Conservation (phyloP, 1,139 yeast species). For the Hyphopichia pseudoburtonii region DNA sequence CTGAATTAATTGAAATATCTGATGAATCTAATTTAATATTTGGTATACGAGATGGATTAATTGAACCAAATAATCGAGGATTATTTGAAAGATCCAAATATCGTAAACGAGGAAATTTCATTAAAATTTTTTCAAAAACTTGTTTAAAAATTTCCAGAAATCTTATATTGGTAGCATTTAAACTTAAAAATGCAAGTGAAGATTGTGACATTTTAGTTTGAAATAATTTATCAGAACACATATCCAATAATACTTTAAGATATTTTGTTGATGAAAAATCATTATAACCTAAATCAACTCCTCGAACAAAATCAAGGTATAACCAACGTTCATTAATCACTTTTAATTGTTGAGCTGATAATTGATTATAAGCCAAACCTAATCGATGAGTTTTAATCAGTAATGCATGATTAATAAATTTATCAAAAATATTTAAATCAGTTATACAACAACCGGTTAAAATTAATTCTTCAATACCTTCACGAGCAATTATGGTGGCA, state of each 20-base stretch:
- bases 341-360: slow-evolving; percentile 50
- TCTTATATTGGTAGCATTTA: slow-evolving; percentile 63
- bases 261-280: slow-evolving; percentile 47
- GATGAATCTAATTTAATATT: neutral
- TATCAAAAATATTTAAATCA: slow-evolving; percentile 53
- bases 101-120: slow-evolving; percentile 51
- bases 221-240: slow-evolving; percentile 18
- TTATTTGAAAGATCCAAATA: slow-evolving; percentile 72
- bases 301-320: slow-evolving; percentile 39
- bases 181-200: slow-evolving; percentile 58
- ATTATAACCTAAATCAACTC: slow-evolving; percentile 72
- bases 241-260: slow-evolving; percentile 26
- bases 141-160: slow-evolving; percentile 33
- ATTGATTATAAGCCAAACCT: slow-evolving; percentile 69
- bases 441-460: slow-evolving; percentile 71
- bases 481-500: slow-evolving; percentile 65
- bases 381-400: slow-evolving; percentile 51
- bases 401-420: slow-evolving; percentile 56
- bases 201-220: slow-evolving; percentile 23
- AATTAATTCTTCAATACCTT: slow-evolving; percentile 71
- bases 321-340: slow-evolving; percentile 47
- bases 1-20: slow-evolving; percentile 1
- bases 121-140: slow-evolving; percentile 30
- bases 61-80: slow-evolving; percentile 49
- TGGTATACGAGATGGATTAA: slow-evolving; percentile 4